Conservation (phyloP, 495 filamentous ascomycete species). For the Aspergillus baeticus region DNA sequence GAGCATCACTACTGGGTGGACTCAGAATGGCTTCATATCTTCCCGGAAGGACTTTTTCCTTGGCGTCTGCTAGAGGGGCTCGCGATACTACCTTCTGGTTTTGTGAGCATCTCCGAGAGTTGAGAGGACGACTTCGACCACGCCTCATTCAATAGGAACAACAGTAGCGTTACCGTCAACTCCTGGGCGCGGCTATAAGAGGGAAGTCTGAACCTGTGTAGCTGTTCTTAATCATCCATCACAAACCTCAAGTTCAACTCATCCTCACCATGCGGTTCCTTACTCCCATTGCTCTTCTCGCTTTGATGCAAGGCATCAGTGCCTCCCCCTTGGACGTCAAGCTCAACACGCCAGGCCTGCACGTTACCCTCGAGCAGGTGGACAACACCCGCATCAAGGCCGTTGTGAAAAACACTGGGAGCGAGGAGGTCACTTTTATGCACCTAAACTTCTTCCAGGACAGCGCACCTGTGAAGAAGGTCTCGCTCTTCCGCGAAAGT, state of each 20-base stretch:
- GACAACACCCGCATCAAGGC: slow-evolving; percentile 59
- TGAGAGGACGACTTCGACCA: not conserved
- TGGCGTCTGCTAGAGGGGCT: not conserved
- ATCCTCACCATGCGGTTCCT: slow-evolving; percentile 13
- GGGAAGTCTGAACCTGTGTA: not conserved
- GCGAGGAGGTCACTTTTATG: slow-evolving; percentile 53
- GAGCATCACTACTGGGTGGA: not conserved
- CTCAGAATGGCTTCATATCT: slow-evolving; percentile 9
- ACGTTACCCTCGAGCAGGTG: slow-evolving; percentile 51
- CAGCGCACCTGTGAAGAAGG: slow-evolving; percentile 57
- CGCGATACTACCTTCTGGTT: slow-evolving; percentile 12
- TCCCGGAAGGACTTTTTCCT: not conserved
- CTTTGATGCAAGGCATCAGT: slow-evolving; percentile 39
- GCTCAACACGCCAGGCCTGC: slow-evolving; percentile 34
- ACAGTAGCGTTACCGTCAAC: no score
- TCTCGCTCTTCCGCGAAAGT: slow-evolving; percentile 53
- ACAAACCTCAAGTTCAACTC: not conserved
- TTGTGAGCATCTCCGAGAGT: slow-evolving; percentile 2
- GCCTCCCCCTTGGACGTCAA: slow-evolving; percentile 40
- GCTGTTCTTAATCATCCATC: slow-evolving; percentile 1
- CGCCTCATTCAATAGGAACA: not conserved
- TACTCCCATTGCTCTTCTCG: slow-evolving; percentile 30
- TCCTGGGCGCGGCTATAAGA: not conserved
- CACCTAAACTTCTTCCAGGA: slow-evolving; percentile 64
- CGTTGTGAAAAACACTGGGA: slow-evolving; percentile 59